Evolutionary conservation across 2,329 filamentous ascomycete species (phyloP).

Genomic region (Zymoseptoria passerinii): DNA sequence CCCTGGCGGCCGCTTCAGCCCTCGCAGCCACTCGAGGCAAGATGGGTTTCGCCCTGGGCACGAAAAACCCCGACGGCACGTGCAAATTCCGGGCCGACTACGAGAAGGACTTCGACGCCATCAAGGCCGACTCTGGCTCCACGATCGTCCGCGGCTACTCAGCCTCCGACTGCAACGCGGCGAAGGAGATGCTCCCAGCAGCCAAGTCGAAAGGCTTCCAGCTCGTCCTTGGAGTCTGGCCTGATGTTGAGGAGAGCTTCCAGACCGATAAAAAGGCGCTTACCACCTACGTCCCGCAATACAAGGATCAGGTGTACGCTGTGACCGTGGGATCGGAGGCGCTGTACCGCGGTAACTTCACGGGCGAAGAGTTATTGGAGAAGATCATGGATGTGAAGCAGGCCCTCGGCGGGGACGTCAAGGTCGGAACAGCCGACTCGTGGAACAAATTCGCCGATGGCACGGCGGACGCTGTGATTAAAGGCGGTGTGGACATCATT

Average conservation of each 20-base stretch:
- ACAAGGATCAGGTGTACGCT: constrained; percentile 54
- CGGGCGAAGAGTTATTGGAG: constrained; percentile 48
- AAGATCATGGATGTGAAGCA: constrained; percentile 56
- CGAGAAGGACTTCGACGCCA: constrained; percentile 55
- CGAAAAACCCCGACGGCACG: constrained; percentile 47
- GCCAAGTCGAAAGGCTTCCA: constrained; percentile 57
- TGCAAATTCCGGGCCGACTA: constrained; percentile 60
- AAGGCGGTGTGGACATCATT: constrained; percentile 51
- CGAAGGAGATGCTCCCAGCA: constrained; percentile 55
- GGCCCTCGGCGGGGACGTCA: constrained; percentile 45
- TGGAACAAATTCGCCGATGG: constrained; percentile 67
- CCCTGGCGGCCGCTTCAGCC: constrained; percentile 19
- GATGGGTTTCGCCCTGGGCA: constrained; percentile 59
- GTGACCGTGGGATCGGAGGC: constrained; percentile 65
- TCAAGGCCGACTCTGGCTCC: constrained; percentile 43
- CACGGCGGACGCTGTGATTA: constrained; percentile 56
- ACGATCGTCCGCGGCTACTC: constrained; percentile 59
- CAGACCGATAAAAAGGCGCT: constrained; percentile 53
- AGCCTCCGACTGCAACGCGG: constrained; percentile 57
- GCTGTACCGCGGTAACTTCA: constrained; percentile 61
- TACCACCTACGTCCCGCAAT: constrained; percentile 40
- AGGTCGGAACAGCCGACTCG: constrained; percentile 60
- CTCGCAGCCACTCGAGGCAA: constrained; percentile 36
- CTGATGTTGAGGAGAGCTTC: constrained; percentile 56
- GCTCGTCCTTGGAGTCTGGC: constrained; percentile 64